These are phyloP conservation scores for Acanthamoeba healyi DNA, from an alignment of 208 protist species.

Conservation along the genomic window DNA sequence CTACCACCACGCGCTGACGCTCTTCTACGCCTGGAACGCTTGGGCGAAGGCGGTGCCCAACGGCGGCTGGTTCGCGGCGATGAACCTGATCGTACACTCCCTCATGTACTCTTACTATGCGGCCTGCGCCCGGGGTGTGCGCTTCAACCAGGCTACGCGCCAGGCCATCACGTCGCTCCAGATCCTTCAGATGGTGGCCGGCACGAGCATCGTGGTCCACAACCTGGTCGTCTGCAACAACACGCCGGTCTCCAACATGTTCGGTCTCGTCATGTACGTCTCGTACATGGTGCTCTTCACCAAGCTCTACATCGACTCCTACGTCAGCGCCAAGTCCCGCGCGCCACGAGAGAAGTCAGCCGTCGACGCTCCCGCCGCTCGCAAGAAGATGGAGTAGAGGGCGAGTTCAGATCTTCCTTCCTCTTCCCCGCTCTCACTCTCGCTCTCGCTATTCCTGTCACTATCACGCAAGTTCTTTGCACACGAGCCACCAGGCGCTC, in stretches of 20 bases:
- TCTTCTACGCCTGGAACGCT: constrained; percentile 95
- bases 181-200: constrained; percentile 94
- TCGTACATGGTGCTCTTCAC: constrained; percentile 95
- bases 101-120: constrained; percentile 97
- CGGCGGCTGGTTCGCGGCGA: constrained; percentile 91
- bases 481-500: no score
- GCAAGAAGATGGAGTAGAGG: not conserved
- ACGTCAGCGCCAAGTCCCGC: constrained; percentile 74
- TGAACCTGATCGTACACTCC: constrained; percentile 96
- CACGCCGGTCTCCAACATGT: not conserved
- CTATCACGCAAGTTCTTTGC: no score
- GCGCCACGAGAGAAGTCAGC: not conserved
- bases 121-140: constrained; percentile 87
- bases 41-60: not conserved
- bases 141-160: constrained; percentile 9
- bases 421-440: no score
- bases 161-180: constrained; percentile 73
- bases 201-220: constrained; percentile 8
- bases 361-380: not conserved
- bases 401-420: no score
- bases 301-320: constrained; percentile 92
- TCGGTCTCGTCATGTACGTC: constrained; percentile 93
- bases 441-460: no score
- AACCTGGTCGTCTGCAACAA: constrained; percentile 76
- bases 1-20: constrained; percentile 94